A percentile compares a stretch with the other conserved stretches of the same genome.
Evolutionary conservation across 352 stramenopile species (phyloP).

Genomic region (Globisporangium solare): DNA sequence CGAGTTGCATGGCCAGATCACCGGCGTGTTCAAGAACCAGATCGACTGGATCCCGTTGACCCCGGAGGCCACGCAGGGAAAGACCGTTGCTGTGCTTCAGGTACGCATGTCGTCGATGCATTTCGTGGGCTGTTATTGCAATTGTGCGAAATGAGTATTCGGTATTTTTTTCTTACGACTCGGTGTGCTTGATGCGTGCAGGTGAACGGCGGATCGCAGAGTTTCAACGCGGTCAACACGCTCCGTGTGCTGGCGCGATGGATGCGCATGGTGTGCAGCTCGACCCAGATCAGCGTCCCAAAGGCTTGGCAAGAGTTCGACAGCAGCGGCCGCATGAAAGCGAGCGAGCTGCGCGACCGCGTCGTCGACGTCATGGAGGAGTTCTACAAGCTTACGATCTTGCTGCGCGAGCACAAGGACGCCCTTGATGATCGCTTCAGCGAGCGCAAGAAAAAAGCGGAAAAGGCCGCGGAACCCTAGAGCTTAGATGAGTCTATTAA

Average conservation of each 20-base stretch:
- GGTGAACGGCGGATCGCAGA: constrained; percentile 44
- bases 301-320: not conserved
- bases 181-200: constrained; percentile 18
- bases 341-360: not conserved
- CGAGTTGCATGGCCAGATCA: constrained; percentile 66
- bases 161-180: too few species aligned
- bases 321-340: not conserved
- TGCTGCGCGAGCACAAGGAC: not conserved
- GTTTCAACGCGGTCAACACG: constrained; percentile 64
- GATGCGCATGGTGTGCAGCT: constrained; percentile 69
- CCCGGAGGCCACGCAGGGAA: constrained; percentile 51
- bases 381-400: constrained; percentile 3
- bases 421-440: constrained; percentile 1
- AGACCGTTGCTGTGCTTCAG: constrained; percentile 32
- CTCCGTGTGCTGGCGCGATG: constrained; percentile 47
- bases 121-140: too few species aligned
- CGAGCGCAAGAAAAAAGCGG: not conserved
- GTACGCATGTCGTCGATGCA: not conserved
- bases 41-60: constrained; percentile 66
- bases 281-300: constrained; percentile 37
- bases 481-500: too few species aligned
- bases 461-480: too few species aligned
- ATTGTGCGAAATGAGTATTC: too few species aligned
- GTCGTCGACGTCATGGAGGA: constrained; percentile 5
- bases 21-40: constrained; percentile 69